Evolutionary conservation across 768 basidiomycete species (phyloP).

Genomic region (Clitopilus passeckerianus): DNA sequence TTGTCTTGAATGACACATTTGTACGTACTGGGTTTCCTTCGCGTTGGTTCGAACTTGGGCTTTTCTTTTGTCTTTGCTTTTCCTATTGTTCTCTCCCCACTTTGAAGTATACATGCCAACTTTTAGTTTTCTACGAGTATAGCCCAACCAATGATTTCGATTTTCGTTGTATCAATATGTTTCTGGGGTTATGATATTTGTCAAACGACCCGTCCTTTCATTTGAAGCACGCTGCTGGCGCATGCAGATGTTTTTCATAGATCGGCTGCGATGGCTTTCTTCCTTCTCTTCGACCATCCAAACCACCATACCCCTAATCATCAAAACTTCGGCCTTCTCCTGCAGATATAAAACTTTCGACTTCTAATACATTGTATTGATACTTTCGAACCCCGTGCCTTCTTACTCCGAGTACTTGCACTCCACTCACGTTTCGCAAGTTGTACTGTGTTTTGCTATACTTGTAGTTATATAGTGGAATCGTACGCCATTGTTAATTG

Average conservation of each 20-base stretch:
- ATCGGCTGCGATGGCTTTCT: background rate
- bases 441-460: conserved; percentile 4
- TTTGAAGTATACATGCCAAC: background rate
- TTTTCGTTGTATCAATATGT: background rate
- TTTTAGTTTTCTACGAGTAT: background rate
- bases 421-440: background rate
- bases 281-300: background rate
- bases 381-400: conserved; percentile 2
- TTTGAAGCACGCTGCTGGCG: background rate
- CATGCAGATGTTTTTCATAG: background rate
- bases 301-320: background rate
- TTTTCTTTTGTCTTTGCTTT: conserved; percentile 7
- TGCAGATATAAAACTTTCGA: conserved; percentile 29
- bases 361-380: background rate
- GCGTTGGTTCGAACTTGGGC: conserved; percentile 3
- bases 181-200: background rate
- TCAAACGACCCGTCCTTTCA: background rate
- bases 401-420: background rate
- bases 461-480: conserved; percentile 13
- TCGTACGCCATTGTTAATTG: conserved; percentile 7
- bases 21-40: conserved; percentile 10
- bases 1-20: conserved; percentile 24
- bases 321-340: background rate
- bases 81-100: conserved; percentile 7
- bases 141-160: background rate